phyloP scores from a whole-genome alignment of 371 early-diverging fungal genomes.

The Mortierella sp. region DNA sequence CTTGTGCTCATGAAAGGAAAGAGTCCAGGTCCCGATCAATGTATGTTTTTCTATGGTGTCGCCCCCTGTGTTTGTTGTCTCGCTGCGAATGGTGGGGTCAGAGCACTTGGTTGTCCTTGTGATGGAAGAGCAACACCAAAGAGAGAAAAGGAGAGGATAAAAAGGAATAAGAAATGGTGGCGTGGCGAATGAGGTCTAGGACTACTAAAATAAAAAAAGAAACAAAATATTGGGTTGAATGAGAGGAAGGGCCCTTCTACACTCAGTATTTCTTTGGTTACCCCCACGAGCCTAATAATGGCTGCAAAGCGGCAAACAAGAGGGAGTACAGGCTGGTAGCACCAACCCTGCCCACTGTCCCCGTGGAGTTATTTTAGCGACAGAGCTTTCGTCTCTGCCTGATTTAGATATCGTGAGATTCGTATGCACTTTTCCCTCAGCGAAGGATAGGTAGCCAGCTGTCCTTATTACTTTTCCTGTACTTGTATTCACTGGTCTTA shows the following conservation, averaged over 20 bases:
- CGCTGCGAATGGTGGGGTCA: not conserved
- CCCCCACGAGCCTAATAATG: not conserved
- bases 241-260: slow-evolving; percentile 51
- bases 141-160: not conserved
- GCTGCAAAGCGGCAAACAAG: slow-evolving; percentile 24
- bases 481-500: not conserved
- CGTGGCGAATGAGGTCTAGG: not conserved
- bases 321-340: slow-evolving; percentile 17
- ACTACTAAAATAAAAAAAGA: slow-evolving; percentile 17
- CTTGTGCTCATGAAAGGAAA: not conserved
- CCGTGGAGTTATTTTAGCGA: not conserved
- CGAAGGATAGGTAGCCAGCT: slow-evolving; percentile 57
- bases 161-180: not conserved
- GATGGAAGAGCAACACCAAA: not conserved
- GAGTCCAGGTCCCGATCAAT: not conserved
- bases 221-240: not conserved
- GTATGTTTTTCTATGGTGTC: not conserved
- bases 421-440: slow-evolving; percentile 60
- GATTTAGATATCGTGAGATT: slow-evolving; percentile 46
- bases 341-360: slow-evolving; percentile 2
- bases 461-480: not conserved
- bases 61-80: not conserved
- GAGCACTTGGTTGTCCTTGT: not conserved
- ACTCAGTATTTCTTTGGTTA: slow-evolving; percentile 20
- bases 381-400: slow-evolving; percentile 39